Evolutionary conservation across 306 rosid genomes (phyloP).

Genomic region (Cyamopsis tetragonoloba): DNA sequence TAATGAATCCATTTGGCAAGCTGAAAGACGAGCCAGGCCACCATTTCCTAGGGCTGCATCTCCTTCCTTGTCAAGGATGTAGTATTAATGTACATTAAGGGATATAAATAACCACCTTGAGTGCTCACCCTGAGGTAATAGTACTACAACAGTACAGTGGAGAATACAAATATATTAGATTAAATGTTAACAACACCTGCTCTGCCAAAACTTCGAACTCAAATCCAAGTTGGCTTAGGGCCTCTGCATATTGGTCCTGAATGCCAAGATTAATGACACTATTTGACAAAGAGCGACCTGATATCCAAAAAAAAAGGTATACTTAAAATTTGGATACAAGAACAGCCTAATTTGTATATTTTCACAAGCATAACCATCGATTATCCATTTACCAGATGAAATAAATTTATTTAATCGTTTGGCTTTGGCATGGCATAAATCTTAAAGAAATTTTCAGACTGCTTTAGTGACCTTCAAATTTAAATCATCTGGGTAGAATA

Average conservation of each 20-base stretch:
- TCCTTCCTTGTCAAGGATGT: slow-evolving; percentile 56
- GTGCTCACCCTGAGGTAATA: slow-evolving; percentile 5
- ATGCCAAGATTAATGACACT: slow-evolving; percentile 75
- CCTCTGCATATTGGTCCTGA: slow-evolving; percentile 68
- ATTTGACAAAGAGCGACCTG: slow-evolving; percentile 77
- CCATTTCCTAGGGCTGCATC: slow-evolving; percentile 84
- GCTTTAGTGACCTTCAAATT: slow-evolving; percentile 9
- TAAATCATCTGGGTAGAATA: slow-evolving; percentile 5
- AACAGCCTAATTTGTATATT: slow-evolving; percentile 8
- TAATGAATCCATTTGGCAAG: slow-evolving; percentile 76
- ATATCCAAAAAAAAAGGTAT: slow-evolving; percentile 25
- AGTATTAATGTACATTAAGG: slow-evolving; percentile 3
- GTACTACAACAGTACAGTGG: background rate
- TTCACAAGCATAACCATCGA: slow-evolving; percentile 9
- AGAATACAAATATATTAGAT: slow-evolving; percentile 12
- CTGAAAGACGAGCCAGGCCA: slow-evolving; percentile 77
- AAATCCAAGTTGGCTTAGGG: slow-evolving; percentile 73
- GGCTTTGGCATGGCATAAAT: background rate
- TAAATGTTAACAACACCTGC: slow-evolving; percentile 41
- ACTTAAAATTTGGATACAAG: slow-evolving; percentile 18
- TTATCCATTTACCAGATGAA: slow-evolving; percentile 14
- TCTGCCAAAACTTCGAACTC: slow-evolving; percentile 77
- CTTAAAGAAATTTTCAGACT: background rate
- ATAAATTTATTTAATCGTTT: background rate
- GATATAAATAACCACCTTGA: slow-evolving; percentile 10